A percentile compares a stretch with the other conserved stretches of the same genome.
Evolutionary conservation across 352 stramenopile genomes (phyloP).

Genomic region (Nothophytophthora sp.): DNA sequence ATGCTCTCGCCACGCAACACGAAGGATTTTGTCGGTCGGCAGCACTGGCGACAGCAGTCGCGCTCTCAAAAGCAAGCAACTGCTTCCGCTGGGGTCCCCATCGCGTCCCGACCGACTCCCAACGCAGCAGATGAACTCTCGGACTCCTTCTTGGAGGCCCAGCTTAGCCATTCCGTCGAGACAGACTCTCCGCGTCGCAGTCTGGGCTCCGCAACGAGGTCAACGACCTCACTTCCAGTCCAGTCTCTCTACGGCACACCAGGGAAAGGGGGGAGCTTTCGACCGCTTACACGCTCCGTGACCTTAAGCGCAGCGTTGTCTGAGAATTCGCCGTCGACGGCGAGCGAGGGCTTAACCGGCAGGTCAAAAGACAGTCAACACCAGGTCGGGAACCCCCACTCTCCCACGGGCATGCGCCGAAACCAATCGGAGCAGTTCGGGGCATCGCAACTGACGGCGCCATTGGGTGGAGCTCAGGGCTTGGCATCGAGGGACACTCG

Average conservation of each 20-base stretch:
- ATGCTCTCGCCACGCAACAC: slow-evolving; percentile 39
- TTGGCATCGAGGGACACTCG: no score
- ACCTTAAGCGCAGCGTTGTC: slow-evolving; percentile 35
- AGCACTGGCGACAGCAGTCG: no score
- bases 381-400: slow-evolving; percentile 24
- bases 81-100: slow-evolving; percentile 12
- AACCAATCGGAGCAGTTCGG: slow-evolving; percentile 41
- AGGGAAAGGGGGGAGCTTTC: slow-evolving; percentile 25
- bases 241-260: slow-evolving; percentile 17
- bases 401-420: slow-evolving; percentile 24
- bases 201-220: slow-evolving; percentile 3
- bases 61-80: neutral
- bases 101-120: slow-evolving; percentile 11
- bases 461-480: no score
- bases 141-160: slow-evolving; percentile 23
- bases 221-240: slow-evolving; percentile 1
- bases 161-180: slow-evolving; percentile 23
- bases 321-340: slow-evolving; percentile 9
- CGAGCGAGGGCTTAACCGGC: slow-evolving; percentile 7
- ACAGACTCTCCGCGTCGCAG: slow-evolving; percentile 8
- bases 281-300: slow-evolving; percentile 23
- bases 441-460: no score
- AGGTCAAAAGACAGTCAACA: slow-evolving; percentile 16
- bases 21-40: no score
- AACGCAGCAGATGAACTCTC: slow-evolving; percentile 11